Conservation (phyloP, 2,329 filamentous ascomycete genomes). For the Aspergillus neoniger region DNA sequence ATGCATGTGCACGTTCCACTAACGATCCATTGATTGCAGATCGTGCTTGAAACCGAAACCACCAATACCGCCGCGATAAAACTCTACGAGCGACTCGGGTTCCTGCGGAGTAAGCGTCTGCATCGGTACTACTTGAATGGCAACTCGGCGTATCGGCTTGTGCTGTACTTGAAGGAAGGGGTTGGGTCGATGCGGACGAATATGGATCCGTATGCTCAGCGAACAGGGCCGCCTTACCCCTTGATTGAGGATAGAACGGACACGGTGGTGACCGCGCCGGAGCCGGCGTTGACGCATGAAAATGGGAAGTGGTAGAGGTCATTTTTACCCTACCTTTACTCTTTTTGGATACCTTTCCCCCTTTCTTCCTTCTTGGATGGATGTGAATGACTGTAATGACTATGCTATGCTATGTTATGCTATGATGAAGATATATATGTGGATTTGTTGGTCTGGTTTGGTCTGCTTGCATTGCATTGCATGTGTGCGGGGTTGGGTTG, state of each 20-base stretch:
- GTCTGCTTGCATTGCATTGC: background rate
- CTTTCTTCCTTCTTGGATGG: background rate
- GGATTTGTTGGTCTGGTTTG: background rate
- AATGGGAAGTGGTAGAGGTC: slow-evolving; percentile 20
- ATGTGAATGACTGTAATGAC: background rate
- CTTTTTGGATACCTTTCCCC: too few species aligned
- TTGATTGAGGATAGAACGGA: background rate
- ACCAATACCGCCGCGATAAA: slow-evolving; percentile 87
- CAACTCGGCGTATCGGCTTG: slow-evolving; percentile 86
- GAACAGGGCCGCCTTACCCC: slow-evolving; percentile 14
- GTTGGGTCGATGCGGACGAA: slow-evolving; percentile 47
- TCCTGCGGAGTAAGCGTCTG: slow-evolving; percentile 85
- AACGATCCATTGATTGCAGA: slow-evolving; percentile 39
- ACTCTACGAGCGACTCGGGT: slow-evolving; percentile 89
- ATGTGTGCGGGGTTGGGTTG: slow-evolving; percentile 3
- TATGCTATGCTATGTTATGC: slow-evolving; percentile 5
- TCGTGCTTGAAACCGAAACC: slow-evolving; percentile 94
- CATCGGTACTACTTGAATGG: slow-evolving; percentile 97
- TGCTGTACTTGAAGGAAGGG: slow-evolving; percentile 73
- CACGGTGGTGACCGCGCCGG: slow-evolving; percentile 8
- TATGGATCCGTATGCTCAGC: slow-evolving; percentile 36
- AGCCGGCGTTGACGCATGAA: slow-evolving; percentile 24
- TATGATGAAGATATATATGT: slow-evolving; percentile 12
- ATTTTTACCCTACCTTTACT: too few species aligned
- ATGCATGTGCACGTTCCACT: background rate